These are phyloP conservation scores for Flueggea neowawraea DNA, from an alignment of 441 rosid species.

Conservation along the genomic window DNA sequence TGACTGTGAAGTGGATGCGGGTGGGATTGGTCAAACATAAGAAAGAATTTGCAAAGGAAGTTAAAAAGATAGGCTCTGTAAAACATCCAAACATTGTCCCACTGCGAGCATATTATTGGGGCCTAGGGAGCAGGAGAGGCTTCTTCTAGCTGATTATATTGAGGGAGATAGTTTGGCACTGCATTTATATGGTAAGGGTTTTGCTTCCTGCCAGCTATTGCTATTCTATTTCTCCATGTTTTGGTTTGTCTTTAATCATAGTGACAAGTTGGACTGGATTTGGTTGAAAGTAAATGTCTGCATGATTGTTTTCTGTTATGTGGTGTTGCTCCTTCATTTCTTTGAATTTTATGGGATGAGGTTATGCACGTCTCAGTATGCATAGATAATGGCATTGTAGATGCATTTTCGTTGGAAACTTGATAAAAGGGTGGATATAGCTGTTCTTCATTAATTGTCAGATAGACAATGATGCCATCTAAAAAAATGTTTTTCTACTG, in stretches of 20 bases:
- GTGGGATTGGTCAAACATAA: conserved; percentile 87
- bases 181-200: conserved; percentile 83
- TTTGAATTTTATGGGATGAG: no score
- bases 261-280: neutral
- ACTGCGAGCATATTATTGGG: conserved; percentile 91
- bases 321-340: no score
- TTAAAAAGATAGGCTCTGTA: conserved; percentile 68
- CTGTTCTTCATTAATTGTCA: no score
- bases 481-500: no score
- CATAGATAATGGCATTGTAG: no score
- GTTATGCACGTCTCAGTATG: no score
- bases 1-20: conserved; percentile 95
- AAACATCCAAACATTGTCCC: conserved; percentile 77
- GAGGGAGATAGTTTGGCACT: conserved; percentile 87
- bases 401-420: no score
- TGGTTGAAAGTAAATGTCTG: no score
- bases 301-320: no score
- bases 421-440: no score
- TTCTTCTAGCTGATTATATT: conserved; percentile 78
- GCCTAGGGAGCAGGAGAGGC: conserved; percentile 98
- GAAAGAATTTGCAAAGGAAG: conserved; percentile 91
- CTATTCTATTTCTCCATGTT: neutral
- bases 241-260: neutral
- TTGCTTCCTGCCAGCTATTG: neutral
- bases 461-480: no score